Evolutionary conservation across 129 eudicot genomes (phyloP).

Genomic region (Sambucus nigra): DNA sequence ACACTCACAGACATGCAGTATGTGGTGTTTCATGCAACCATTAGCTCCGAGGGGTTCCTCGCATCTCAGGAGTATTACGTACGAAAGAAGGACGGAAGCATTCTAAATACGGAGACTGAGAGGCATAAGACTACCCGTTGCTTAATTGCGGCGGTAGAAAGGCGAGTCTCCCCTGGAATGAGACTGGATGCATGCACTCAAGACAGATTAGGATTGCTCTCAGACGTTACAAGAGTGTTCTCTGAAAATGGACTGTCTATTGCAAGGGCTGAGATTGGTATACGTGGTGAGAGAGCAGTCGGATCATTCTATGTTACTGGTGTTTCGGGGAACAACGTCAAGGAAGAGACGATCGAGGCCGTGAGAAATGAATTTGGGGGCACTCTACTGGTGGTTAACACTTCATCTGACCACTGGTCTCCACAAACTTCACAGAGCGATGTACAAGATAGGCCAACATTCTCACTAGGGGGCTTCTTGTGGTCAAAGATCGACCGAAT

Average conservation of each 20-base stretch:
- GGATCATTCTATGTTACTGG: no score
- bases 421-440: slow-evolving; percentile 5
- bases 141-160: slow-evolving; percentile 73
- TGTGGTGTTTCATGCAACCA: no score
- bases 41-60: no score
- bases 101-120: slow-evolving; percentile 36
- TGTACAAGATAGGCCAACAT: slow-evolving; percentile 29
- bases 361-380: slow-evolving; percentile 51
- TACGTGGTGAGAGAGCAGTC: no score
- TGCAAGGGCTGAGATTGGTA: no score
- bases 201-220: no score
- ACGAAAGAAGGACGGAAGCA: no score
- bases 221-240: no score
- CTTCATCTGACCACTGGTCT: slow-evolving; percentile 10
- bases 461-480: slow-evolving; percentile 52
- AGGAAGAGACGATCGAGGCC: slow-evolving; percentile 26
- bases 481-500: slow-evolving; percentile 68
- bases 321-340: slow-evolving; percentile 39
- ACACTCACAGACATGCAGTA: no score
- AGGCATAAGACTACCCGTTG: slow-evolving; percentile 43
- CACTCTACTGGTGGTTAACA: slow-evolving; percentile 20
- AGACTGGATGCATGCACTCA: slow-evolving; percentile 56
- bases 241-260: slow-evolving; percentile 76
- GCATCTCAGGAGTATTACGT: no score
- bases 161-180: slow-evolving; percentile 70